Percentiles rank a stretch among this genome's conserved stretches.
These are phyloP conservation scores for Hansenula lynferdii DNA, from an alignment of 1,139 yeast genomes.

Conservation along the genomic window DNA sequence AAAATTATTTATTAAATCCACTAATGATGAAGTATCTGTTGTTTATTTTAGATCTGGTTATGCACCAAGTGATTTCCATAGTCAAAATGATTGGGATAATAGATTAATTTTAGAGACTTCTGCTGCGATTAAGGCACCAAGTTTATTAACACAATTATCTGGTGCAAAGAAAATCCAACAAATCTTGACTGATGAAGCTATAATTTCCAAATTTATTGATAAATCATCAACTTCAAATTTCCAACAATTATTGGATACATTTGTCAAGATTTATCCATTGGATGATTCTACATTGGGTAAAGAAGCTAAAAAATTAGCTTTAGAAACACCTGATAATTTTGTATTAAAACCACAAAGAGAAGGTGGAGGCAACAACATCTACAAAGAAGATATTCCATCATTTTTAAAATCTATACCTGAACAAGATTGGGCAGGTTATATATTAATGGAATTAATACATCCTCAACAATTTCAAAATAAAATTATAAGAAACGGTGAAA, in stretches of 20 bases:
- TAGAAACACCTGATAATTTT: slow-evolving; percentile 59
- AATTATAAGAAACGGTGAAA: slow-evolving; percentile 61
- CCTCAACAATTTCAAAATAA: slow-evolving; percentile 67
- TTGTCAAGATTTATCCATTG: slow-evolving; percentile 82
- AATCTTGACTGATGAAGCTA: slow-evolving; percentile 54
- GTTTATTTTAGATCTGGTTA: slow-evolving; percentile 91
- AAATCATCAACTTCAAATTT: slow-evolving; percentile 1
- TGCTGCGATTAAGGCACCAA: slow-evolving; percentile 86
- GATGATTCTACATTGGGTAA: slow-evolving; percentile 66
- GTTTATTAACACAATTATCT: slow-evolving; percentile 79
- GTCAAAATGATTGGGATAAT: slow-evolving; percentile 67
- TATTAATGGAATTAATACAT: slow-evolving; percentile 86
- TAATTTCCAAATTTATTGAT: slow-evolving; percentile 42
- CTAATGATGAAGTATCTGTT: slow-evolving; percentile 68
- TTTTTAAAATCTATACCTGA: slow-evolving; percentile 61
- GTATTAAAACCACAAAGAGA: slow-evolving; percentile 97
- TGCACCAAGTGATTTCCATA: slow-evolving; percentile 67
- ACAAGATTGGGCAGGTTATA: slow-evolving; percentile 83
- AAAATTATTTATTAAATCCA: slow-evolving; percentile 45
- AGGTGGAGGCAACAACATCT: slow-evolving; percentile 92
- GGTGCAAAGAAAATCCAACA: slow-evolving; percentile 96
- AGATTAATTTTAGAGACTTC: slow-evolving; percentile 69
- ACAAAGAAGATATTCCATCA: slow-evolving; percentile 75
- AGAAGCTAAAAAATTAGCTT: slow-evolving; percentile 62
- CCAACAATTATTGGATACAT: slow-evolving; percentile 40